Percentiles rank a stretch among this genome's conserved stretches.
Evolutionary conservation across 169 alveolate species (phyloP).

Genomic region (Cryptosporidium viatorum): DNA sequence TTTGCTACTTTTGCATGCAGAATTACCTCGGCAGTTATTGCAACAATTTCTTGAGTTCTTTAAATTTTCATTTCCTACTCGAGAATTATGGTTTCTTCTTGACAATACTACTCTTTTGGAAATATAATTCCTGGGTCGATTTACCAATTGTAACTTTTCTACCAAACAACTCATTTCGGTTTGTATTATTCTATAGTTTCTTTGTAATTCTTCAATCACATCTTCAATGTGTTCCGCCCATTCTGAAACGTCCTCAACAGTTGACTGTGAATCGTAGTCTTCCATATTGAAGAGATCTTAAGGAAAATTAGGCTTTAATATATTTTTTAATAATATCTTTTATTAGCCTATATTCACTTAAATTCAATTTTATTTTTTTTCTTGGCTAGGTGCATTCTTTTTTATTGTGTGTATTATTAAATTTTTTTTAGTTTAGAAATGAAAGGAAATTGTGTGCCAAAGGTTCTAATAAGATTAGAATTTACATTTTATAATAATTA

Average conservation of each 20-base stretch:
- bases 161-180: constrained; percentile 63
- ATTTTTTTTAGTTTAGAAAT: neutral
- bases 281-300: neutral
- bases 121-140: constrained; percentile 22
- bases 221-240: constrained; percentile 77
- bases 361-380: constrained; percentile 4
- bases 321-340: neutral
- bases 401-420: neutral
- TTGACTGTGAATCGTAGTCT: constrained; percentile 69
- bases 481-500: neutral
- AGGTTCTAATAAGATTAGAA: neutral
- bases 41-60: constrained; percentile 34
- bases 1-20: neutral
- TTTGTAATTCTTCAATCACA: constrained; percentile 64
- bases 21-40: constrained; percentile 6
- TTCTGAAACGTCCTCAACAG: constrained; percentile 72
- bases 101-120: constrained; percentile 52
- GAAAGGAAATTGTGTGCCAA: neutral
- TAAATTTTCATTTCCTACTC: constrained; percentile 6
- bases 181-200: constrained; percentile 67
- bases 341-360: neutral
- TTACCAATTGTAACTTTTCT: constrained; percentile 34
- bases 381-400: neutral
- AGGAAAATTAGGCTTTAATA: neutral
- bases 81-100: constrained; percentile 6